Conservation (phyloP, 139 green algal genomes). For the Edaphochlamys debaryana region DNA sequence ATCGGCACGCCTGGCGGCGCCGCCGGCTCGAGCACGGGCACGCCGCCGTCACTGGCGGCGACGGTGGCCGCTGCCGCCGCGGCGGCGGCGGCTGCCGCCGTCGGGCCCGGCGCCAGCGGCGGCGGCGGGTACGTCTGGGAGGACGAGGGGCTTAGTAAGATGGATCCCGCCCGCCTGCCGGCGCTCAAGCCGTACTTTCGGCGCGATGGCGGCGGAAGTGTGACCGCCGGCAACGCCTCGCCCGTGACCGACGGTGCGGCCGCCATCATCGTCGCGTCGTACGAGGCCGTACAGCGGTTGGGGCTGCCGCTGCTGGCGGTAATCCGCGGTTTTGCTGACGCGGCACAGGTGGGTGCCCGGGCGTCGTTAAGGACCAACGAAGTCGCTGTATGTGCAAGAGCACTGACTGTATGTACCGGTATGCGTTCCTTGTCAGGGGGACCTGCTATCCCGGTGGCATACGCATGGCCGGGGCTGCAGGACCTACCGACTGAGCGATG, state of each 20-base stretch:
- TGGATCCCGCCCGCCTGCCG: constrained; percentile 79
- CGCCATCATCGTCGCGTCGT: constrained; percentile 80
- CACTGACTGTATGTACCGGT: too few relatives aligned
- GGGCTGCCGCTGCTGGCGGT: constrained; percentile 70
- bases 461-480: too few relatives aligned
- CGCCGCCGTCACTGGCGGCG: constrained; percentile 9
- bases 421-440: too few relatives aligned
- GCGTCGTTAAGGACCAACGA: too few relatives aligned
- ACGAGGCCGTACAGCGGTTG: constrained; percentile 40
- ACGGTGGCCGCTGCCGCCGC: not conserved
- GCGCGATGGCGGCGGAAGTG: constrained; percentile 58
- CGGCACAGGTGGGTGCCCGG: too few relatives aligned
- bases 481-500: too few relatives aligned
- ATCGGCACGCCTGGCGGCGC: not conserved
- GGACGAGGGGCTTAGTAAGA: constrained; percentile 79
- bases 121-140: not conserved
- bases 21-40: not conserved
- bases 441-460: too few relatives aligned
- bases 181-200: constrained; percentile 77
- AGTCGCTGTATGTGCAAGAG: too few relatives aligned
- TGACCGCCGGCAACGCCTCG: constrained; percentile 91
- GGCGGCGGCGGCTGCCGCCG: not conserved
- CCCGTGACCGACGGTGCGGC: constrained; percentile 90
- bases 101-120: not conserved
- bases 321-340: constrained; percentile 79